phyloP scores from a whole-genome alignment of 108 stramenopile genomes.

The Asterionellopsis glacialis region DNA sequence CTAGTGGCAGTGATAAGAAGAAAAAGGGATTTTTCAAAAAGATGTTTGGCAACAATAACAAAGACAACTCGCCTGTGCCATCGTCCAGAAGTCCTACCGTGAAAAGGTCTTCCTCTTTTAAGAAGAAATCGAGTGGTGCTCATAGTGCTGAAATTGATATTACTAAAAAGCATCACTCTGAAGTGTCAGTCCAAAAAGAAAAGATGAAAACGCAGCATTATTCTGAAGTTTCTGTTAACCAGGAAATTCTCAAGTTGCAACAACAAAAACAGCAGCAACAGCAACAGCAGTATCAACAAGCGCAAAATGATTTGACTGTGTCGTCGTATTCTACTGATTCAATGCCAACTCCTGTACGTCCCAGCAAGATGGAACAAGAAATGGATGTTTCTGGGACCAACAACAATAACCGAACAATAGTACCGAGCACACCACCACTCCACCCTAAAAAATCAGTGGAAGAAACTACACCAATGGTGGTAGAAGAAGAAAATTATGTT shows the following conservation, averaged over 20 bases:
- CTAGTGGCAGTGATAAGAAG: conserved; percentile 1
- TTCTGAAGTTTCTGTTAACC: background rate
- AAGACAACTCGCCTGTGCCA: background rate
- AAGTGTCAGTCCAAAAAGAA: background rate
- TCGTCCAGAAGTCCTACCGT: no score
- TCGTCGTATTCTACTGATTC: no score
- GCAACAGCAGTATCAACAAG: no score
- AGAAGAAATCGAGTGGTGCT: background rate
- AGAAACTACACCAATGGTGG: background rate
- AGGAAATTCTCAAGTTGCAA: no score
- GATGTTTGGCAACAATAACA: conserved; percentile 17
- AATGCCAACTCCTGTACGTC: no score
- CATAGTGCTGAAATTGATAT: background rate
- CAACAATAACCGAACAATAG: background rate
- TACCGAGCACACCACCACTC: background rate
- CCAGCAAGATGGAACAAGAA: no score
- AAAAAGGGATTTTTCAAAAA: conserved; percentile 37
- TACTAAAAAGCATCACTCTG: background rate
- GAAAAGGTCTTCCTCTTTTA: background rate
- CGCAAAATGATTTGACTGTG: no score
- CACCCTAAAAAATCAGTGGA: background rate
- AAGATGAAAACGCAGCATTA: background rate
- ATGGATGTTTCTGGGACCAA: no score
- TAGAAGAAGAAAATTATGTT: background rate
- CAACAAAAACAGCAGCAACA: no score